Evolutionary conservation across 805 yeast genomes (phyloP), one percentile per base, ranked within the genome.

Genomic region (Monosporozyma yasuniensis): DNA sequence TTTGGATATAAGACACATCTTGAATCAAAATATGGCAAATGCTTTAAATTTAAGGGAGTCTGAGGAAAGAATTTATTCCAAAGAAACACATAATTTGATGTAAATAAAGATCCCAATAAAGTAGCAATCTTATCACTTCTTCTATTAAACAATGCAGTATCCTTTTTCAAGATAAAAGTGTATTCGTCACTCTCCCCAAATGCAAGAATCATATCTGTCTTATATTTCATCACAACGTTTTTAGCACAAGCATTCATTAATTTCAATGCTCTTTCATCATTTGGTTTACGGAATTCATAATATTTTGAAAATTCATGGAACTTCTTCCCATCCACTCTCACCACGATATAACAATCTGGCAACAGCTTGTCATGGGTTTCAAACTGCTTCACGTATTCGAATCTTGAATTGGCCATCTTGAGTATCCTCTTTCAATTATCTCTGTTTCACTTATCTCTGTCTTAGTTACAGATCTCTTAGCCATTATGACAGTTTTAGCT

Each of bases 141-240:
- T 59, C 98, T 72, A 56, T 90, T 96, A 60, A 84, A 91, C 52
- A 91, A 64, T 1, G 68, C 69, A n/a, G 93, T 80, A 30, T 72
- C 72, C 42, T 75, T 77, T 32, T 80, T 71, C 47, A 93, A 67
- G 4, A 91, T 76, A 65, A 91, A 91, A 12, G 91, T 83, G 63
- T 85, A 93, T 69, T 93, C 99, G 66, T 93, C 99, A 37, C 95
- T 84, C 60, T 93, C 98, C 0, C 99, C 99, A 63, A 84, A 93
- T 0, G 96, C 96, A 64, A 90, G 55, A 9, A 82, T 60, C 0
- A 87, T 75, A 54, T 93, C 98, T n/a, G 56, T 61, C 8, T 84
- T 78, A 39, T 87, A 78, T 37, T 76, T 73, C 30, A 74, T 66
- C 71, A 86, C 76, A 10, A 89, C 75, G 45, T 77, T 75, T 52